Evolutionary conservation across 1,284 basidiomycete genomes (phyloP), one percentile per base, ranked within the genome.

Genomic region (Cerrena zonata): DNA sequence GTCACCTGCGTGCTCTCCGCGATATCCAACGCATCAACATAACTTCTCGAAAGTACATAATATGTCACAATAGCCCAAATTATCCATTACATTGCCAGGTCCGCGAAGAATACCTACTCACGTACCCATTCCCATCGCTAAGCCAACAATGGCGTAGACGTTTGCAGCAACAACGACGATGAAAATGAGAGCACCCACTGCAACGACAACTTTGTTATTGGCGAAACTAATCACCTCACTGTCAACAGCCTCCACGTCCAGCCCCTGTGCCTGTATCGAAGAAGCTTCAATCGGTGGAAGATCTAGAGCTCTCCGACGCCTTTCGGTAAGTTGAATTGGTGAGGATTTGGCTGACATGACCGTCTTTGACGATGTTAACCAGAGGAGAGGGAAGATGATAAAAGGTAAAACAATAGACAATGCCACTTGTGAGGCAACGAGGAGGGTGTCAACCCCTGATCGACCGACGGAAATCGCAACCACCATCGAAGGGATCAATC

Each of bases 381-480:
- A 90, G 30, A 94, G 71, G 46, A 94, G 76, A 1, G 91, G 91
- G 58, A 91, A 77, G 18, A 84, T 79, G 64, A 94, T 80, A 65
- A 94, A 95, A 0, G 94, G 95, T 15, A 98, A 79, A 3, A 93
- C 83, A 60, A 98, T 81, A 39, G 86, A 88, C 21, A 99, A 77
- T 7, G 87, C 79, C 47, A 95, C 94, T 69, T 98, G 95, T 11
- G 85, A 92, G 1, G 80, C 85, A 44, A 97, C 87, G 13, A 99
- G 80, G 49, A 98, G 79, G 1, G 78, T 71, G 65, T 91, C 84
- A 53, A 98, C 78, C 1, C 94, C 95, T 2, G 68, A 59, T 43
- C 80, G 73, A 0, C 95, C 95, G 5, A 89, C 74, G 0, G 83
- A 76, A 11, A 84, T 71, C 0, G 93, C 91, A 36, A 97, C 87